These are phyloP conservation scores for Podospora pseudopauciseta DNA, from an alignment of 495 filamentous ascomycete genomes.

Conservation along the genomic window DNA sequence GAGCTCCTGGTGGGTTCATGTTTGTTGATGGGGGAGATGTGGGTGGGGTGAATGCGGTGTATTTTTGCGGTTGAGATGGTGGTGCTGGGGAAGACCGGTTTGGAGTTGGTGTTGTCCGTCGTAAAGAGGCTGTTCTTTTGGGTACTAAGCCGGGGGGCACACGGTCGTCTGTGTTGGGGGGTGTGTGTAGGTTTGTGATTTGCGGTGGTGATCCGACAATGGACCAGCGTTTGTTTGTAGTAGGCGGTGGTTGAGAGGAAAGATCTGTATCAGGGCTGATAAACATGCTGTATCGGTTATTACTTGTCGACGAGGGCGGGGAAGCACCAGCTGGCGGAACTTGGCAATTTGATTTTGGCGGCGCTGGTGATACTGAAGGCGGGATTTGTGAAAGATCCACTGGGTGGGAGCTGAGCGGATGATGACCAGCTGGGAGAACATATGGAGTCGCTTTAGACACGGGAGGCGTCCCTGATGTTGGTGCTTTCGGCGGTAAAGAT, in stretches of 20 bases:
- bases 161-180: not conserved
- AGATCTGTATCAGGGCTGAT: not conserved
- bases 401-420: constrained; percentile 11
- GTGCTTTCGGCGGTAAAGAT: not conserved
- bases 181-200: not conserved
- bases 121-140: not conserved
- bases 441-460: not conserved
- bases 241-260: not conserved
- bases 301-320: not conserved
- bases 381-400: not conserved
- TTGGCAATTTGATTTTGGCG: not conserved
- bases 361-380: not conserved
- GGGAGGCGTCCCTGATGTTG: too few species aligned
- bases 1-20: not conserved
- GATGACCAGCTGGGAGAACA: constrained; percentile 5
- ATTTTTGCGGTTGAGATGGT: not conserved
- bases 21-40: not conserved
- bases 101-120: not conserved
- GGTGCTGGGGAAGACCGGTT: not conserved
- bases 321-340: not conserved
- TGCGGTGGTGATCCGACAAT: not conserved
- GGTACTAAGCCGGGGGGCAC: not conserved
- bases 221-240: not conserved
- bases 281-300: not conserved
- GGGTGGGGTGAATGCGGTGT: not conserved